Conservation (phyloP, 768 basidiomycete species). For the Boletus sp. region DNA sequence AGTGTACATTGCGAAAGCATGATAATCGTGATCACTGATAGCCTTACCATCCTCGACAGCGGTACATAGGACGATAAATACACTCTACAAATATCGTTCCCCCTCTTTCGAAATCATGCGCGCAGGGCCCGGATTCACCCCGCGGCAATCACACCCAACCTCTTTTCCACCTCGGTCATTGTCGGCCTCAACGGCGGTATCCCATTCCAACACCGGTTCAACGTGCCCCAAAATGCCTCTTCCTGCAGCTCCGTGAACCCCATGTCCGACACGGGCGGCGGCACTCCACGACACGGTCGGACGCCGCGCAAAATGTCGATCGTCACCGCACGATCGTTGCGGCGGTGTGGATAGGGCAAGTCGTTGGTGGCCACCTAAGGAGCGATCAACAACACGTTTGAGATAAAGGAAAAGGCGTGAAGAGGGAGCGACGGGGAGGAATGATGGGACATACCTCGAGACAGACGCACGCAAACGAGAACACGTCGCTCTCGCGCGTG, state of each 20-base stretch:
- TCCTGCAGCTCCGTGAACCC: constrained; percentile 19
- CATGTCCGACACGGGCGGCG: constrained; percentile 18
- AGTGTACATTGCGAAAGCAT: no score
- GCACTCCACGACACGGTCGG: constrained; percentile 40
- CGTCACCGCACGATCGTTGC: constrained; percentile 55
- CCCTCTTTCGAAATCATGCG: no score
- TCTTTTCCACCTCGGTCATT: constrained; percentile 39
- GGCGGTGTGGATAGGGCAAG: constrained; percentile 51
- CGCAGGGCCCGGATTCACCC: neutral
- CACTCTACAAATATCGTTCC: no score
- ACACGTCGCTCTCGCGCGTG: constrained; percentile 56
- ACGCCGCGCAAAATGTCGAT: constrained; percentile 54
- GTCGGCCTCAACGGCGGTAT: constrained; percentile 39
- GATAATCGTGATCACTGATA: no score
- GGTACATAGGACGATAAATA: no score
- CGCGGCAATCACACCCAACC: constrained; percentile 9
- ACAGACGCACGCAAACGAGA: constrained; percentile 58
- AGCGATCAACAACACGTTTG: neutral
- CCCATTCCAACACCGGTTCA: constrained; percentile 47
- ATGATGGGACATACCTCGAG: constrained; percentile 44
- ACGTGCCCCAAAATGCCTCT: constrained; percentile 41
- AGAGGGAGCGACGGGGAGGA: no score
- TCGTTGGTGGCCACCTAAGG: constrained; percentile 49
- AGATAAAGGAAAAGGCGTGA: neutral
- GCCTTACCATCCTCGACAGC: no score